These are phyloP conservation scores for Chenopodium album DNA, from an alignment of 148 eudicot genomes.

Conservation along the genomic window DNA sequence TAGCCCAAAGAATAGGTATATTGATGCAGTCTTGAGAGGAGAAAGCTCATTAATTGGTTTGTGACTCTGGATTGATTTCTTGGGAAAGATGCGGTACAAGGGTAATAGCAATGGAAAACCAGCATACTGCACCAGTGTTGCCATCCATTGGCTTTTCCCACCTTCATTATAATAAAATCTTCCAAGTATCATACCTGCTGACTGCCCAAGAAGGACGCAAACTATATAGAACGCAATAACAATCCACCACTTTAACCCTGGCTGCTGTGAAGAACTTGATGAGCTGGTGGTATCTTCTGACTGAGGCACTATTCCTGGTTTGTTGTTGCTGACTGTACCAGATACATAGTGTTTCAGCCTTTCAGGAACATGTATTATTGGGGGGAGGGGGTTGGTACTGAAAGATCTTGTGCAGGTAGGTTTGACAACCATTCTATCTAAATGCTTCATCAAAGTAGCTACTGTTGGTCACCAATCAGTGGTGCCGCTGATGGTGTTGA, in stretches of 20 bases:
- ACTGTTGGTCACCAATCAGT: background rate
- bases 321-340: conserved; percentile 3
- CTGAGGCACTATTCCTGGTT: background rate
- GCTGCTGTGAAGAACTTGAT: background rate
- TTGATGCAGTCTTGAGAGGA: background rate
- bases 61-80: background rate
- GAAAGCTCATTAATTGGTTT: conserved; percentile 13
- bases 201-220: conserved; percentile 42
- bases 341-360: background rate
- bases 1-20: conserved; percentile 25
- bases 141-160: conserved; percentile 48
- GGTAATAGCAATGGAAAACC: conserved; percentile 52
- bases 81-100: conserved; percentile 25
- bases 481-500: background rate
- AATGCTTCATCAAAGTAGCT: too few relatives aligned
- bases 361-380: background rate
- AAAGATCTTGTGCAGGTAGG: background rate
- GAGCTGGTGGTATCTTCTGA: conserved; percentile 2
- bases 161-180: conserved; percentile 45
- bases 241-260: conserved; percentile 37
- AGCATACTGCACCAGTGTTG: conserved; percentile 30
- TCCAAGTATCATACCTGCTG: conserved; percentile 39
- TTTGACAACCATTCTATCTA: background rate
- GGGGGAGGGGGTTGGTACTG: background rate
- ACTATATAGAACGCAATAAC: conserved; percentile 26